These are phyloP conservation scores for Polytrichum commune DNA, from an alignment of 225 moss, liverwort and hornwort genomes.

Conservation along the genomic window DNA sequence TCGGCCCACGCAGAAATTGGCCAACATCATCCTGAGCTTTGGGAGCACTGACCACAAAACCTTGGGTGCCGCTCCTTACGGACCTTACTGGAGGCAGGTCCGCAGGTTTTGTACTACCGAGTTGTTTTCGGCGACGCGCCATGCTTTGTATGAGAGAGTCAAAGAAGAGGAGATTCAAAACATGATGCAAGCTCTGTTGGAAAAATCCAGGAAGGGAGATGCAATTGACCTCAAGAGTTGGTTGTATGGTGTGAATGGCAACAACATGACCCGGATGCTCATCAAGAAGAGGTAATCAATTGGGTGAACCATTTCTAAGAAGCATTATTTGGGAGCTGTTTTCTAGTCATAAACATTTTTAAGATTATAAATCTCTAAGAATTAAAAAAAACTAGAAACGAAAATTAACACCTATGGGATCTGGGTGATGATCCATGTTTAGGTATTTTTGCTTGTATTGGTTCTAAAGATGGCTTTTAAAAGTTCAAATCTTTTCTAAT, in stretches of 20 bases:
- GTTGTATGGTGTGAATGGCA: conserved; percentile 30
- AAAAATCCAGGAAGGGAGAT: conserved; percentile 16
- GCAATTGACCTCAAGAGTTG: conserved; percentile 32
- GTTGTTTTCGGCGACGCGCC: conserved; percentile 27
- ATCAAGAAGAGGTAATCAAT: conserved; percentile 34
- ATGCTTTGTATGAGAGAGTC: conserved; percentile 27
- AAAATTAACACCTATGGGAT: too few relatives aligned
- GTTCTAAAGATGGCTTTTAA: too few relatives aligned
- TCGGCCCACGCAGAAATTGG: conserved; percentile 28
- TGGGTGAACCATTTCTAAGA: too few relatives aligned
- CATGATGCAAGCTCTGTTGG: conserved; percentile 30
- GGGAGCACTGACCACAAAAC: conserved; percentile 29
- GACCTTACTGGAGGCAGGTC: conserved; percentile 44
- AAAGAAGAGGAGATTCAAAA: conserved; percentile 36
- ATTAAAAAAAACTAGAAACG: too few relatives aligned
- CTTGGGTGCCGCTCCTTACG: conserved; percentile 43
- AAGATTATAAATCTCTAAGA: too few relatives aligned
- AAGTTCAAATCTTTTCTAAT: too few relatives aligned
- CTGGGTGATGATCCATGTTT: too few relatives aligned
- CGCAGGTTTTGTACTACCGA: conserved; percentile 42
- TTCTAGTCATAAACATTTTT: too few relatives aligned
- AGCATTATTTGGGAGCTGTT: too few relatives aligned
- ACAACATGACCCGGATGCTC: conserved; percentile 58
- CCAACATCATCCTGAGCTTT: conserved; percentile 14
- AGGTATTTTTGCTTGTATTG: too few relatives aligned